Base-by-base conservation (phyloP, 495 filamentous ascomycete species). In the Podospora australis region DNA sequence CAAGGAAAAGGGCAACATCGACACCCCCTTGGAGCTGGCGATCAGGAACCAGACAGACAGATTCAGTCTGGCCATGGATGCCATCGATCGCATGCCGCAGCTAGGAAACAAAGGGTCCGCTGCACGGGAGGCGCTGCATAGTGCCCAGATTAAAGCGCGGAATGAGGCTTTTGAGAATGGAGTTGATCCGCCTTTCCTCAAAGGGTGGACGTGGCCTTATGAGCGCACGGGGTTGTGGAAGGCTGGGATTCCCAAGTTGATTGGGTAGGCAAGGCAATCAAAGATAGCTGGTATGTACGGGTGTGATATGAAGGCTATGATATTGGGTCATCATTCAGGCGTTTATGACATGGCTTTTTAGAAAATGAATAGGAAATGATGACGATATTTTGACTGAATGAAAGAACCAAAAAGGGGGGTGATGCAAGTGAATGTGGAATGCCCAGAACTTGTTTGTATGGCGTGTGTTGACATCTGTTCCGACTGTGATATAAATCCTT, bases 1-100 rank as follows among this genome's bases (percentile, higher is more conserved):
- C 68, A 78, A 73, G 56, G 83, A 87, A 73, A 87, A 87, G 73
- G 83, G 83, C 32, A 87, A 87, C 54, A 88, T 87, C 57, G 81
- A 88, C 59, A 87, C 82, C 0, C 83, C 82, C 4, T 78, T 87
- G 25, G 82, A 87, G 60, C 64, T 88, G 30, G 83, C 83, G 8
- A 78, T 86, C 58, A 71, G 83, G 41, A 88, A 88, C 62, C 69
- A 78, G 43, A 83, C 82, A 2, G 83, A 87, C 62, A 70, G 83
- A 23, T 88, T 79, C 59, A 81, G 78, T 56, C 63, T 88, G 17
- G 83, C 84, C 5, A 84, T 88, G 53, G 79, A 80, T 58, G 83
- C 82, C 4, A 86, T 88, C 52, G 83, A 87, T 56, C 73, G 75
- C 42, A 74, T 82, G 46, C 64, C 72, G 10, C 7, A 25, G 24